Conservation (phyloP, 352 stramenopile species). For the Globisporangium nodosum region DNA sequence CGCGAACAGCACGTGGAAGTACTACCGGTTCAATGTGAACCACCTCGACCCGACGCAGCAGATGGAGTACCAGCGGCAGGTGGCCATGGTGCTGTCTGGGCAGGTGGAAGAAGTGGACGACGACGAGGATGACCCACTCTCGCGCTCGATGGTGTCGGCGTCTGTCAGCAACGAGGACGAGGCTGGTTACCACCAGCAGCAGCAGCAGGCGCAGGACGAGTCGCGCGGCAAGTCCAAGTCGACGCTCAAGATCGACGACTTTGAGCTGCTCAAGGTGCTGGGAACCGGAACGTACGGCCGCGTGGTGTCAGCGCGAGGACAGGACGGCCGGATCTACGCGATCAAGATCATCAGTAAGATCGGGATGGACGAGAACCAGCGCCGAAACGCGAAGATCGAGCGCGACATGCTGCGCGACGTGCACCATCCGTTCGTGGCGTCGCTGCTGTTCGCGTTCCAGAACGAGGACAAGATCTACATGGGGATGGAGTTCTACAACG, state of each 20-base stretch:
- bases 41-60: slow-evolving; percentile 53
- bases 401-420: slow-evolving; percentile 93
- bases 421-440: slow-evolving; percentile 96
- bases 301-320: slow-evolving; percentile 67
- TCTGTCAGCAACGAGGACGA: slow-evolving; percentile 66
- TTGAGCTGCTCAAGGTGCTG: slow-evolving; percentile 82
- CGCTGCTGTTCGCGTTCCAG: slow-evolving; percentile 96
- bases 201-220: slow-evolving; percentile 9
- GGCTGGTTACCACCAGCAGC: slow-evolving; percentile 22
- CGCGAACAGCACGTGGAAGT: slow-evolving; percentile 81
- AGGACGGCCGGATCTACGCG: slow-evolving; percentile 68
- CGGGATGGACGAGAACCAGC: slow-evolving; percentile 79
- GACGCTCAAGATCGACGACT: slow-evolving; percentile 81
- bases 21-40: slow-evolving; percentile 83
- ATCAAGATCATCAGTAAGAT: slow-evolving; percentile 90
- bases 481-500: slow-evolving; percentile 98
- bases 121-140: slow-evolving; percentile 52
- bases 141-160: slow-evolving; percentile 49
- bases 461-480: slow-evolving; percentile 98
- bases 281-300: slow-evolving; percentile 82
- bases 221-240: slow-evolving; percentile 69
- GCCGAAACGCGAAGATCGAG: slow-evolving; percentile 87
- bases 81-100: slow-evolving; percentile 60
- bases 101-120: slow-evolving; percentile 77
- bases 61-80: slow-evolving; percentile 45